Evolutionary conservation across 208 protist genomes (phyloP), one percentile per base, ranked within the genome.

Genomic region (Leishmania major): DNA sequence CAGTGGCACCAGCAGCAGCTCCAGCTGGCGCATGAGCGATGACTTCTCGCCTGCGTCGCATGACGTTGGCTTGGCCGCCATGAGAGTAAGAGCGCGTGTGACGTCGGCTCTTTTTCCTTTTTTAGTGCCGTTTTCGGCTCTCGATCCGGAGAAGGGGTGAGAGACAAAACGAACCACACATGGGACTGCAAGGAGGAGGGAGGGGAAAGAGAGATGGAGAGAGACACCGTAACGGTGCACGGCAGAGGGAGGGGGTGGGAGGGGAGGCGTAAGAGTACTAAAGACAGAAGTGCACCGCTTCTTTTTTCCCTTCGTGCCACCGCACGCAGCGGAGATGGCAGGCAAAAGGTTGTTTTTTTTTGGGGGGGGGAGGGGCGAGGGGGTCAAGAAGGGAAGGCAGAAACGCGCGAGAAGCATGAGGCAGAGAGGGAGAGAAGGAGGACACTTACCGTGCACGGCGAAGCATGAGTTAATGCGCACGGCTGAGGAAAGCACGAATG

Each of bases 1-100:
- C 35, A 94, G 57, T 0, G 88, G 89, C 19, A 87, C 87, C 0
- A 93, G 84, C 3, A 92, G 80, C 78, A 91, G 37, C 78, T 96
- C 91, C 40, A 96, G 79, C 62, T 92, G 79, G 19, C 84, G 84
- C 70, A 78, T 81, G 6, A 92, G 25, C 35, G 69, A 74, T 8
- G 71, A 53, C 67, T 84, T 79, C 49, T 87, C 86, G 35, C 79
- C 57, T 40, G 79, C 72, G 47, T n/a, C 40, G 11, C 59, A 15
- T 13, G 55, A 19, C n/a, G 7, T 47, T 25, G 75, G 22, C 43
- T 77, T 81, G 7, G 67, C 40, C 19, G 76, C 17, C 84, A 87
- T 82, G 28, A 31, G 22, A 19, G 28, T 28, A 74, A 35, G 25
- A 25, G 43, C 70, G 70, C 8, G 25, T 53, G 25, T 40, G 49